Evolutionary conservation across 2,329 filamentous ascomycete genomes (phyloP).

Genomic region (Fusarium denticulatum): DNA sequence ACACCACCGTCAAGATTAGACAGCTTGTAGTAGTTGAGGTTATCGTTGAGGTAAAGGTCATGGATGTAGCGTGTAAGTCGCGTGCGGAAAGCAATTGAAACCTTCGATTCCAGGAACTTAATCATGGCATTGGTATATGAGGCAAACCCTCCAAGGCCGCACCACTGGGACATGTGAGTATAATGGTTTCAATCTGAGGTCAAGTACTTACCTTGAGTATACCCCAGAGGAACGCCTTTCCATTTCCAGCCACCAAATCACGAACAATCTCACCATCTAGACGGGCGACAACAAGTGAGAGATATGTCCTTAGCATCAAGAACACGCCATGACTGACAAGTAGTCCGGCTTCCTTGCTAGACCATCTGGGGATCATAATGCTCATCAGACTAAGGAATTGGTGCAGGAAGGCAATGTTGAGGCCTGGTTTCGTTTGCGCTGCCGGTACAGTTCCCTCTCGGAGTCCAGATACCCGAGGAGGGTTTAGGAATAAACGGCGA

Average conservation of each 20-base stretch:
- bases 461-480: constrained; percentile 83
- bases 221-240: constrained; percentile 86
- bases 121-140: constrained; percentile 99
- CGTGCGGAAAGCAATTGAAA: constrained; percentile 97
- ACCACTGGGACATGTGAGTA: constrained; percentile 68
- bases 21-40: constrained; percentile 96
- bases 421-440: constrained; percentile 88
- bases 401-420: constrained; percentile 95
- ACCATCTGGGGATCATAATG: constrained; percentile 97
- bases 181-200: not conserved
- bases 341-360: constrained; percentile 93
- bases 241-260: constrained; percentile 94
- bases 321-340: constrained; percentile 90
- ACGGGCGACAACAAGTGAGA: constrained; percentile 91
- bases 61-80: constrained; percentile 96
- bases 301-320: constrained; percentile 89
- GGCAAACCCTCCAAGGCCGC: constrained; percentile 89
- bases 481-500: constrained; percentile 89
- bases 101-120: constrained; percentile 97
- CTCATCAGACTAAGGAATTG: constrained; percentile 96
- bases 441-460: constrained; percentile 81
- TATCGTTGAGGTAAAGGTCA: constrained; percentile 93
- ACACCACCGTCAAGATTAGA: constrained; percentile 92
- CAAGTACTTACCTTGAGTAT: constrained; percentile 73
- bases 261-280: constrained; percentile 96